These are phyloP conservation scores for Bocquillonia castaneifolia DNA, from an alignment of 441 rosid genomes.

Conservation along the genomic window DNA sequence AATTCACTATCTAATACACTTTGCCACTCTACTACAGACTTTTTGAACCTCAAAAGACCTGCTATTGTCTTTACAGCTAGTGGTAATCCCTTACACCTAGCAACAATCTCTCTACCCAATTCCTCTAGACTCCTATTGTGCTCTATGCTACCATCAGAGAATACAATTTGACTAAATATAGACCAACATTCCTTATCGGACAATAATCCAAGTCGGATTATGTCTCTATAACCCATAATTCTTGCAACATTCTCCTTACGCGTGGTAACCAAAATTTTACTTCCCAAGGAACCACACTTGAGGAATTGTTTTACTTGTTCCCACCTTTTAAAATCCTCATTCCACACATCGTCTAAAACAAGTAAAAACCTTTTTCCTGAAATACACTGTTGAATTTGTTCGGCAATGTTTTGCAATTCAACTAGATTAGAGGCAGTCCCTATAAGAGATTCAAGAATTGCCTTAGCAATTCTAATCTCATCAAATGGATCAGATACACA, in stretches of 20 bases:
- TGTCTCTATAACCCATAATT: not conserved
- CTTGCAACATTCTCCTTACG: not conserved
- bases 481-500: conserved; percentile 2
- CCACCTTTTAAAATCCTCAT: not conserved
- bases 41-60: not conserved
- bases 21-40: not conserved
- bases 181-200: not conserved
- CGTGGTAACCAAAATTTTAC: conserved; percentile 4
- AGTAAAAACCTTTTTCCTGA: not conserved
- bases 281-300: not conserved
- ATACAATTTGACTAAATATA: not conserved
- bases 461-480: conserved; percentile 3
- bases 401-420: not conserved
- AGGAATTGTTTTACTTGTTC: not conserved
- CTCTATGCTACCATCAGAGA: not conserved
- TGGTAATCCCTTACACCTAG: conserved; percentile 1
- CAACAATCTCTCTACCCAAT: not conserved
- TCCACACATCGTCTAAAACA: conserved; percentile 3
- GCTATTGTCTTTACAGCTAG: not conserved
- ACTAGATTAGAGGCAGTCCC: not conserved
- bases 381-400: not conserved
- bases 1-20: not conserved
- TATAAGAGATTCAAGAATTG: not conserved
- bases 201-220: not conserved
- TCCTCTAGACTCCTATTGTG: not conserved